Base-by-base conservation (phyloP, 345 rosid genomes). In the Citropsis articulata region DNA sequence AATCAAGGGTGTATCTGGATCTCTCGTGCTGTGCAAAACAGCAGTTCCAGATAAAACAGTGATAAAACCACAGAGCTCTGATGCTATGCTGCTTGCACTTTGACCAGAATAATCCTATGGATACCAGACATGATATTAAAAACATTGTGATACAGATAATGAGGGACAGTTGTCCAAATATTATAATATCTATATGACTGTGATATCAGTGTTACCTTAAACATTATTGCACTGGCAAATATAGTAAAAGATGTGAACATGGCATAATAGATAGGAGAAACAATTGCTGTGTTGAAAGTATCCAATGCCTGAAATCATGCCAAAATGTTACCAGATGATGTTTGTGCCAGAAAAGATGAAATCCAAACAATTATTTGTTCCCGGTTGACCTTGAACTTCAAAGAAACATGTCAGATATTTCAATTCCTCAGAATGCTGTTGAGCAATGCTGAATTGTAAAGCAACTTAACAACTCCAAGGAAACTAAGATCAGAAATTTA, bases 211-310 rank as follows among this genome's bases (percentile, higher is more conserved):
- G 48, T 9, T 91, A 92, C 97, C 97, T 92, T 90, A 65, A 92
- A 92, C 94, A 92, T 92, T 80, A 92, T 90, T 59, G 90, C 97
- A 77, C 97, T 92, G 22, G 97, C 94, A 18, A 92, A 74, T 56
- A 92, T 92, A 30, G 97, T 92, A 72, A 92, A 88, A 33, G 97
- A 85, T 19, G 97, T 92, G 80, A 90, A 92, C 90, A 86, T 71
- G 73, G 97, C 97, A 80, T 87, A 92, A 78, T 92, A 92, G 55
- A 90, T 90, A 24, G 97, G 94, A 79, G 97, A 92, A 80, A 92
- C 97, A 69, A 89, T 68, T 27, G 94, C 85, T 5, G 97, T 88
- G 83, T 92, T 92, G 87, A 90, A 92, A 22, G 88, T 89, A 81
- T 92, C 97, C 85, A 92, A 74, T 61, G 97, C 97, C 97, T 92